A percentile compares a stretch with the other conserved stretches of the same genome.
Evolutionary conservation across 225 moss, liverwort and hornwort genomes (phyloP).

Genomic region (Anthoceros angustus): DNA sequence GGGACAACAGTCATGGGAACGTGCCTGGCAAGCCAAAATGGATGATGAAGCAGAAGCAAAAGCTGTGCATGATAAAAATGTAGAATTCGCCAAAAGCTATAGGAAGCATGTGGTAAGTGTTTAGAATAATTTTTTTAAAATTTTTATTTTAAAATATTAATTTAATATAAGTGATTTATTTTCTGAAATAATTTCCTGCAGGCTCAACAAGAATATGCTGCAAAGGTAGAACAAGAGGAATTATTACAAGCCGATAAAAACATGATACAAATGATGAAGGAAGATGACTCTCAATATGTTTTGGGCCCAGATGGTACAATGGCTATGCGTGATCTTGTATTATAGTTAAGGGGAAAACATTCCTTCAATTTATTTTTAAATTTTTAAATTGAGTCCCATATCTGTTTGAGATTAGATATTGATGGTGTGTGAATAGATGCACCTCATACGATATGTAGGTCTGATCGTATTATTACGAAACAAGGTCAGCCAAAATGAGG

Average conservation of each 20-base stretch:
- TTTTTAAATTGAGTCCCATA: too few relatives aligned
- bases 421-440: too few relatives aligned
- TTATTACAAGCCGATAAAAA: neutral
- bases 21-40: neutral
- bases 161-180: neutral
- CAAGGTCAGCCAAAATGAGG: too few relatives aligned
- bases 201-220: neutral
- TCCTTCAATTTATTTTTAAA: too few relatives aligned
- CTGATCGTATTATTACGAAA: too few relatives aligned
- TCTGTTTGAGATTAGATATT: too few relatives aligned
- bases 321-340: neutral
- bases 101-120: neutral
- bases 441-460: too few relatives aligned
- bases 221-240: neutral
- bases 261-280: neutral
- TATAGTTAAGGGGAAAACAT: neutral
- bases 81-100: neutral
- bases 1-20: neutral
- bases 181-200: neutral
- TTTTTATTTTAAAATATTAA: neutral
- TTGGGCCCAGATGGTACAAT: neutral
- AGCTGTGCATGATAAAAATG: neutral
- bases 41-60: neutral
- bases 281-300: neutral
- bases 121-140: neutral